These are phyloP conservation scores for Scenedesmus sp. DNA, from an alignment of 163 green algal species.

Conservation along the genomic window DNA sequence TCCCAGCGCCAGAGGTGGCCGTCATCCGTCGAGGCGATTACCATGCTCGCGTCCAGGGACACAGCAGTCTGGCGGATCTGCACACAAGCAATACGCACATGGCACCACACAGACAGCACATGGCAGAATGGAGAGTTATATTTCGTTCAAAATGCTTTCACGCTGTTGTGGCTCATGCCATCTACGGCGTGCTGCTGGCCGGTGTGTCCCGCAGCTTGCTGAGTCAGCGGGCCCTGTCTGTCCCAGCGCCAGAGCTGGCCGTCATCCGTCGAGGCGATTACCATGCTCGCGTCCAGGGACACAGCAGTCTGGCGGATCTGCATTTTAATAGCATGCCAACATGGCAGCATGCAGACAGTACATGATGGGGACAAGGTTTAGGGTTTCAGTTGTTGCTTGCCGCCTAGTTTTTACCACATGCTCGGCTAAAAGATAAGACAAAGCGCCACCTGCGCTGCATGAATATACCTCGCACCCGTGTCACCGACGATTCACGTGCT, in stretches of 20 bases:
- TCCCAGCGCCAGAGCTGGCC: conserved; percentile 73
- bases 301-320: conserved; percentile 80
- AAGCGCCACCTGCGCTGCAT: too few relatives aligned
- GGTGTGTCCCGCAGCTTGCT: not conserved
- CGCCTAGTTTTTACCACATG: too few relatives aligned
- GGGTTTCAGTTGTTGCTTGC: too few relatives aligned
- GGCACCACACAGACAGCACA: too few relatives aligned
- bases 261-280: conserved; percentile 77
- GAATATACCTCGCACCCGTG: too few relatives aligned
- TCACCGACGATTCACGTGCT: too few relatives aligned
- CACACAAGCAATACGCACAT: not conserved
- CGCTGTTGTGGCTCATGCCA: not conserved
- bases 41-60: conserved; percentile 63
- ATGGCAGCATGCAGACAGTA: not conserved
- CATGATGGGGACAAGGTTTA: not conserved
- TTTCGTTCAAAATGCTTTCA: too few relatives aligned
- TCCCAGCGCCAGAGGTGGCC: conserved; percentile 72
- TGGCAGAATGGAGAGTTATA: too few relatives aligned
- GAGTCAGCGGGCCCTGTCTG: not conserved
- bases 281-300: conserved; percentile 63
- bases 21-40: conserved; percentile 77
- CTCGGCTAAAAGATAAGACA: too few relatives aligned
- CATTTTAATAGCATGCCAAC: not conserved
- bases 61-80: conserved; percentile 80
- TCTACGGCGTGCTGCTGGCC: not conserved